These are phyloP conservation scores for Teratosphaeria gauchensis DNA, from an alignment of 2,329 filamentous ascomycete species.

Conservation along the genomic window DNA sequence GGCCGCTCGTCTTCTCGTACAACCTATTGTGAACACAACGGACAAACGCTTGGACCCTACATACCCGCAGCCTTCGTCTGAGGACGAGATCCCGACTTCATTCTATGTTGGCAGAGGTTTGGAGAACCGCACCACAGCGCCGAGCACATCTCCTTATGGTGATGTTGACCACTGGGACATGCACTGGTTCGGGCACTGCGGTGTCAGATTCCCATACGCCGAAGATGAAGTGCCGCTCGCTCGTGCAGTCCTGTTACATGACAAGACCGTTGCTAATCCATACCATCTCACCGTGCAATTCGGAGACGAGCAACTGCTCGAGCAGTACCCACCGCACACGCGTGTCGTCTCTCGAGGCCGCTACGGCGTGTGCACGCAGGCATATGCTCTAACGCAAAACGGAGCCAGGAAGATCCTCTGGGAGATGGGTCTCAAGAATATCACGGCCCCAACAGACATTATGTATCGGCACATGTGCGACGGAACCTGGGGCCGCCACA, in stretches of 20 bases:
- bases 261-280: conserved; percentile 14
- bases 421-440: conserved; percentile 34
- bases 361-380: conserved; percentile 32
- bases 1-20: conserved; percentile 30
- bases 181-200: conserved; percentile 35
- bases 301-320: conserved; percentile 6
- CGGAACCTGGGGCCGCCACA: conserved; percentile 15
- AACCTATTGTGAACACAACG: conserved; percentile 11
- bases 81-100: conserved; percentile 4
- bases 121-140: conserved; percentile 1
- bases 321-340: conserved; percentile 27
- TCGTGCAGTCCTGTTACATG: conserved; percentile 13
- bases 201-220: conserved; percentile 22
- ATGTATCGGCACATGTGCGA: conserved; percentile 25
- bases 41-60: conserved; percentile 13
- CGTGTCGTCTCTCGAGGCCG: conserved; percentile 34
- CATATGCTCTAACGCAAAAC: conserved; percentile 35
- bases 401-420: conserved; percentile 35
- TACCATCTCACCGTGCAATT: conserved; percentile 15
- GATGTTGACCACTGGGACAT: conserved; percentile 26
- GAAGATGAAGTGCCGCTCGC: conserved; percentile 9
- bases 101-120: conserved; percentile 7
- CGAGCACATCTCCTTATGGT: conserved; percentile 14
- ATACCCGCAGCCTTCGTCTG: conserved; percentile 5
- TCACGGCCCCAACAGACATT: conserved; percentile 30